A percentile compares a stretch with the other conserved stretches of the same genome.
Evolutionary conservation across 768 basidiomycete species (phyloP).

Genomic region (Filobasidium floriforme): DNA sequence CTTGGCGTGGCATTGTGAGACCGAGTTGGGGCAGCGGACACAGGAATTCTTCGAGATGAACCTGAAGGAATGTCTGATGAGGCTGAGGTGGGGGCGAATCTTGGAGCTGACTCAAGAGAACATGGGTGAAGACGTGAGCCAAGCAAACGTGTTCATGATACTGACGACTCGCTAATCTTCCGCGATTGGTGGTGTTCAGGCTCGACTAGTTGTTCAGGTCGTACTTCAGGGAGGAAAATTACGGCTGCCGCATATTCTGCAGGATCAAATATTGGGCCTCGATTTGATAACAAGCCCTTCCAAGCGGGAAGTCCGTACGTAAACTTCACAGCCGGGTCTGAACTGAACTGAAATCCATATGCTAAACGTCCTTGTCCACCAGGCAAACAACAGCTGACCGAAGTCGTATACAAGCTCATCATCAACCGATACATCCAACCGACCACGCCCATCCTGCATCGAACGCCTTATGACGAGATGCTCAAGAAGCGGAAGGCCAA

Average conservation of each 20-base stretch:
- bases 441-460: conserved; percentile 17
- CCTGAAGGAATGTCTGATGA: conserved; percentile 68
- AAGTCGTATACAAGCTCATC: conserved; percentile 16
- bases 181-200: conserved; percentile 8
- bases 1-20: conserved; percentile 72
- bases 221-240: conserved; percentile 82
- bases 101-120: conserved; percentile 64
- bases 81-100: conserved; percentile 75
- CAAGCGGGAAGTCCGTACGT: conserved; percentile 52
- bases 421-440: conserved; percentile 18
- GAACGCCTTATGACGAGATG: conserved; percentile 24
- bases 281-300: conserved; percentile 5
- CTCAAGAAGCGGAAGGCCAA: conserved; percentile 16
- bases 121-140: conserved; percentile 62
- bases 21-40: conserved; percentile 64
- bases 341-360: neutral
- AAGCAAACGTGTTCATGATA: neutral
- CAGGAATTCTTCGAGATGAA: conserved; percentile 64
- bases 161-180: neutral
- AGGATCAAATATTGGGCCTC: conserved; percentile 45
- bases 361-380: neutral
- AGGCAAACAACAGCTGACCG: conserved; percentile 13
- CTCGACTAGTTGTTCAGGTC: conserved; percentile 53
- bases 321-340: neutral
- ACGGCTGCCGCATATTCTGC: conserved; percentile 60